Percentiles rank a stretch among this genome's conserved stretches.
Conservation (phyloP, 1,284 basidiomycete genomes). For the Omphalotus olearius region DNA sequence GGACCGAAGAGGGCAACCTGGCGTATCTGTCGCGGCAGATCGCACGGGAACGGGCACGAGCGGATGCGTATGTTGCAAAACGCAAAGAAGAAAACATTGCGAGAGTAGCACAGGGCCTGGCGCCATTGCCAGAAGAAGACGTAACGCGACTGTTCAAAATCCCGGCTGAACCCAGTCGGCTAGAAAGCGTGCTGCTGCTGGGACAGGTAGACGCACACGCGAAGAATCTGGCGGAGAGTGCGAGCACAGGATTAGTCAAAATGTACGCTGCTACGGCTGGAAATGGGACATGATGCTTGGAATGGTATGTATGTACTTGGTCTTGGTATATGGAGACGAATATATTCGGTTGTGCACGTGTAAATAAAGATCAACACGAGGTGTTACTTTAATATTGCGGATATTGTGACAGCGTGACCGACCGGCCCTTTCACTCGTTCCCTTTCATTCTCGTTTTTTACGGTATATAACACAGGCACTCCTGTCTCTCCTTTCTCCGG, state of each 20-base stretch:
- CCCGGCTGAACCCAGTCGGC: conserved; percentile 82
- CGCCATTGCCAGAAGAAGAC: conserved; percentile 86
- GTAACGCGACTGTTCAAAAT: conserved; percentile 83
- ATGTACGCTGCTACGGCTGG: conserved; percentile 66
- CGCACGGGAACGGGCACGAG: conserved; percentile 80
- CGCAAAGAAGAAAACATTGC: conserved; percentile 88
- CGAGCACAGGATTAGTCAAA: conserved; percentile 68
- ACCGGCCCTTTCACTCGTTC: background rate
- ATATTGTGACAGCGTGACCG: too few relatives aligned
- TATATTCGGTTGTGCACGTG: too few relatives aligned
- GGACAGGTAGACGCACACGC: conserved; percentile 87
- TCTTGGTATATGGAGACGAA: background rate
- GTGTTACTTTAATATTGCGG: too few relatives aligned
- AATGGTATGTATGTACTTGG: background rate
- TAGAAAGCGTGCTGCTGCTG: conserved; percentile 84
- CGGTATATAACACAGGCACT: conserved; percentile 10
- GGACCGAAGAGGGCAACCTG: conserved; percentile 90
- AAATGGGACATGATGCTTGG: conserved; percentile 17
- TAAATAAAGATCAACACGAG: too few relatives aligned
- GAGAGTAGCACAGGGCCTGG: conserved; percentile 80
- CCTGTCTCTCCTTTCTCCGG: conserved; percentile 9
- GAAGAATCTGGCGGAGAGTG: conserved; percentile 69
- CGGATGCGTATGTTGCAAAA: conserved; percentile 79
- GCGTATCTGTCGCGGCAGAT: conserved; percentile 92
- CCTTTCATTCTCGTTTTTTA: conserved; percentile 5